Evolutionary conservation across 202 grass and related monocot genomes (phyloP), one percentile per base, ranked within the genome.

Genomic region (Panicum hallii): DNA sequence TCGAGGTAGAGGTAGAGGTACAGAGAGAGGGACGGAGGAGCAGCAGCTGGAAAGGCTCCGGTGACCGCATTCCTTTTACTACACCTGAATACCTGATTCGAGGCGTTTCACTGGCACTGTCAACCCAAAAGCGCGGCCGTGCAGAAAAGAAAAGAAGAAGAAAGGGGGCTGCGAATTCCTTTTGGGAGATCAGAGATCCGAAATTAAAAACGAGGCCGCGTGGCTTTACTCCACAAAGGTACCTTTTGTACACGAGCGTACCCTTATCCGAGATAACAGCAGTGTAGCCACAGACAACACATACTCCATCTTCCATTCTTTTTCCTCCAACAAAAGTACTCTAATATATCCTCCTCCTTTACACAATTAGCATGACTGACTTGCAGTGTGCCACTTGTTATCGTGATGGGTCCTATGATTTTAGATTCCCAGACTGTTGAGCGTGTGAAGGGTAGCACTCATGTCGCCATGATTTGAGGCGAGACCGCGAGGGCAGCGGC

Each of bases 31-130:
- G 63, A 34, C 2, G 78, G 36, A 44, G 11, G 44, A 38, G 36
- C 36, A 40, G 30, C n/a, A 93, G 76, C 70, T 74, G 70, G 79
- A 79, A 85, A 72, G 47, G 13, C 32, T 45, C 30, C 74, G 36
- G 63, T 65, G 77, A 66, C 34, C 44, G 87, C 77, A 63, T 16
- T 70, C 63, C 44, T 65, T 71, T 70, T 45, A 62, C 57, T 68
- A n/a, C 70, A 20, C 70, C 20, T 19, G 63, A 60, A 20, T 61
- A 28, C 70, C 20, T 26, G 63, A 68, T 65, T 68, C 60, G 34
- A 74, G 32, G 49, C 67, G 28, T 11, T 78, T 81, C 88, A 40
- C 61, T 58, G 80, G 22, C 75, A 72, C 52, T 67, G 79, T 79
- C 61, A 55, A 83, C 58, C 28, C 17, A 26, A 86, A 82, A 78